Evolutionary conservation across 1,284 basidiomycete genomes (phyloP).

Genomic region (Hypsizygus ulmarius): DNA sequence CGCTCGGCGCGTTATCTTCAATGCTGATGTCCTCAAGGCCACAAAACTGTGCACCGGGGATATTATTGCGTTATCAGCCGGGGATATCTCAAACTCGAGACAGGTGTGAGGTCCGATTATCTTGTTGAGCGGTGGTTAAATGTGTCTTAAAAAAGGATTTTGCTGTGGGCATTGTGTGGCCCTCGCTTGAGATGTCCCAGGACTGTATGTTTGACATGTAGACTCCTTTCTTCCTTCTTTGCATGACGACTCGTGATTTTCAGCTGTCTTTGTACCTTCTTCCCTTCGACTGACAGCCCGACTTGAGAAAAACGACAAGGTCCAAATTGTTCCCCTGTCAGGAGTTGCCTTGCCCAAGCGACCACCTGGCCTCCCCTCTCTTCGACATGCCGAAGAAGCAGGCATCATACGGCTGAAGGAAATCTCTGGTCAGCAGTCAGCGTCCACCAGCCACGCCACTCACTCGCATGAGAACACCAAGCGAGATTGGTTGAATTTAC

Average conservation of each 20-base stretch:
- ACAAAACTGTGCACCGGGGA: conserved; percentile 70
- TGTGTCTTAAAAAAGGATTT: conserved; percentile 42
- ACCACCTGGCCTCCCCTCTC: conserved; percentile 45
- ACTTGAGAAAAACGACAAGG: conserved; percentile 45
- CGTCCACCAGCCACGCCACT: conserved; percentile 9
- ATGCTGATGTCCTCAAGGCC: conserved; percentile 61
- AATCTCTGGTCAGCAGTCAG: conserved; percentile 21
- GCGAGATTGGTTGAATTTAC: conserved; percentile 64
- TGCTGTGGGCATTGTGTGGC: conserved; percentile 70
- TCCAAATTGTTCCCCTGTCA: conserved; percentile 49
- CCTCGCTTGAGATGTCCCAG: conserved; percentile 54
- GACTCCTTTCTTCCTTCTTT: conserved; percentile 17
- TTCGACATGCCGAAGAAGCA: conserved; percentile 49
- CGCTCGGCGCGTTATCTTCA: conserved; percentile 63
- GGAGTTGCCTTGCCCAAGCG: conserved; percentile 32
- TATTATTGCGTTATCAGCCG: conserved; percentile 53
- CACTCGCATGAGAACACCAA: conserved; percentile 36
- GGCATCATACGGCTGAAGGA: conserved; percentile 52
- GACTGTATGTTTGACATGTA: conserved; percentile 44
- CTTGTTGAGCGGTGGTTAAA: conserved; percentile 14
- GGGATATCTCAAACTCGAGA: conserved; percentile 30
- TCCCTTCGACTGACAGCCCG: conserved; percentile 60
- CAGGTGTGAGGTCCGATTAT: conserved; percentile 30
- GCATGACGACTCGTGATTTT: conserved; percentile 21
- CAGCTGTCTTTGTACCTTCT: conserved; percentile 53